Evolutionary conservation across 2,329 filamentous ascomycete species (phyloP), one percentile per base, ranked within the genome.

Genomic region (Cercospora berteroae): DNA sequence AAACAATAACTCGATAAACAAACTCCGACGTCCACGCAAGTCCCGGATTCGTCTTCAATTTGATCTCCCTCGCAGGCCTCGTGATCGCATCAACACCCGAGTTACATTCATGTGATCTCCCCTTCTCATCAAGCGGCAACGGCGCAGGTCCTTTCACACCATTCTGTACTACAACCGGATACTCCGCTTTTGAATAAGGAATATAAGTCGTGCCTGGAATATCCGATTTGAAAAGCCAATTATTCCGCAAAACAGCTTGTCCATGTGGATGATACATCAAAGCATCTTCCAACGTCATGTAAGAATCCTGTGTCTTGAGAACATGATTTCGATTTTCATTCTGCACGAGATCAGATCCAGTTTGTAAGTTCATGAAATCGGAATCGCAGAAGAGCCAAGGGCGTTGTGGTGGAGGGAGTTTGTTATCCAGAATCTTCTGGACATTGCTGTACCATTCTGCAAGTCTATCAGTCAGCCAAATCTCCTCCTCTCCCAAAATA

Each of bases 341-440:
- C 44, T 50, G 44, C 20, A 50, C 44, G 5, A 50, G 10, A 50
- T 50, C 44, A 0, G 20, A 6, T 7, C 9, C 44, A 5, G 20
- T 20, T 36, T 59, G 25, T 31, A 31, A 39, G 3, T 60, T 33
- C 59, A 58, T 67, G 60, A 63, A 67, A 25, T 67, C 65, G 25
- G 50, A 36, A 60, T 42, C 48, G 42, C 65, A 67, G 27, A 58
- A 63, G 3, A 67, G n/a, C 52, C 39, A 59, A 6, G 60, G 36
- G 10, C 63, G 61, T 20, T 63, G 44, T 6, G 36, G n/a, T 2
- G 31, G 10, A 0, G 36, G 23, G 2, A 57, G 18, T n/a, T 23
- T 36, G 3, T 55, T 60, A 3, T 60, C 27, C 9, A 63, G 29
- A 20, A 63, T 58, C 7, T 48, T 50, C n/a, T 63, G 39, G 0